Evolutionary conservation across 352 stramenopile species (phyloP).

Genomic region (Sclerospora graminicola): DNA sequence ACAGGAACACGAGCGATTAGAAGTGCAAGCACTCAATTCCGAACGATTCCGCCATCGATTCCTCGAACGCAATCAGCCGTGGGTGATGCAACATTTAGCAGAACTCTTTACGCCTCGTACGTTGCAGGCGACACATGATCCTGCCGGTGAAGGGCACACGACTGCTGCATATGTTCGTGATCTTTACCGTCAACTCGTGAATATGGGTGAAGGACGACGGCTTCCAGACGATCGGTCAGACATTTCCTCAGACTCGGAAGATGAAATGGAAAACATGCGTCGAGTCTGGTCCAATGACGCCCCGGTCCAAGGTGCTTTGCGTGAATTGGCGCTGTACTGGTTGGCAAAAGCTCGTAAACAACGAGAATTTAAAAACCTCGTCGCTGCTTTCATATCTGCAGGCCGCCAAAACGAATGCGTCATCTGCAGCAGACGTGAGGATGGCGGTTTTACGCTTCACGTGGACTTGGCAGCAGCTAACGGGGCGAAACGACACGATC

Average conservation of each 20-base stretch:
- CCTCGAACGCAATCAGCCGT: conserved; percentile 93
- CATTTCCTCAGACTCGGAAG: too few species aligned
- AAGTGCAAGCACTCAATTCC: conserved; percentile 94
- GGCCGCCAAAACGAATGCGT: conserved; percentile 81
- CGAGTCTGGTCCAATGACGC: too few species aligned
- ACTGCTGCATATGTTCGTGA: too few species aligned
- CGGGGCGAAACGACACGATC: conserved; percentile 56
- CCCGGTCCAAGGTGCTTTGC: too few species aligned
- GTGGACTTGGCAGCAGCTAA: conserved; percentile 71
- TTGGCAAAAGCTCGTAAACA: conserved; percentile 88
- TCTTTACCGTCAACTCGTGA: too few species aligned
- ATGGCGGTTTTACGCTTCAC: conserved; percentile 58
- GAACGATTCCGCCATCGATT: conserved; percentile 94
- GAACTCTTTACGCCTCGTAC: conserved; percentile 90
- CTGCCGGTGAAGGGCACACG: too few species aligned
- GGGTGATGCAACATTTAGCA: conserved; percentile 93
- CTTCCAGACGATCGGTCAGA: too few species aligned
- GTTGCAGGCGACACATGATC: too few species aligned
- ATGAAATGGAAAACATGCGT: too few species aligned
- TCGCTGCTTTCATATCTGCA: conserved; percentile 70
- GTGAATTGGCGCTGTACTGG: too few species aligned
- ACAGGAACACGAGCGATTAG: conserved; percentile 91
- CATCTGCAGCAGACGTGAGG: conserved; percentile 62
- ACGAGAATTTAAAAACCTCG: conserved; percentile 82
- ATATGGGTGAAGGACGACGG: too few species aligned